Conservation (phyloP, 2,329 filamentous ascomycete species). For the Remersonia thermophila region DNA sequence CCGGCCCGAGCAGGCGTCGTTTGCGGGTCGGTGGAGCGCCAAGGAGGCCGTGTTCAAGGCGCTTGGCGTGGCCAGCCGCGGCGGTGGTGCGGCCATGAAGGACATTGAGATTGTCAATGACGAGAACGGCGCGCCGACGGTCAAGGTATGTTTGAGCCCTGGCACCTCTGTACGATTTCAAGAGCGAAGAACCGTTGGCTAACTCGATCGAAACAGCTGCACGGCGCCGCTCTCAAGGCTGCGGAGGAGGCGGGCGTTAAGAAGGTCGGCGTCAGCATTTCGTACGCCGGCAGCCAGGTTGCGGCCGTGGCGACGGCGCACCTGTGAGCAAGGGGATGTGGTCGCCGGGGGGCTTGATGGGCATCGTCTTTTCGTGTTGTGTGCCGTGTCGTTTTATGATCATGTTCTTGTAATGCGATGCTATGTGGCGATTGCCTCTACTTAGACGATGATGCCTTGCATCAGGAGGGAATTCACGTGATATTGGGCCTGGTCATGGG, state of each 20-base stretch:
- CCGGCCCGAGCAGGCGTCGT: slow-evolving; percentile 72
- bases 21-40: slow-evolving; percentile 89
- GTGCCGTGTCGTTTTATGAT: neutral
- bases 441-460: too few relatives aligned
- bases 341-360: slow-evolving; percentile 1
- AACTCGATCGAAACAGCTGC: slow-evolving; percentile 65
- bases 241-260: slow-evolving; percentile 83
- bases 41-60: slow-evolving; percentile 99
- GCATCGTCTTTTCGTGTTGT: neutral
- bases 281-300: slow-evolving; percentile 86
- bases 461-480: too few relatives aligned
- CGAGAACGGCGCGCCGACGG: slow-evolving; percentile 68
- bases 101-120: slow-evolving; percentile 88
- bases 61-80: slow-evolving; percentile 73
- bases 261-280: slow-evolving; percentile 84
- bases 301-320: slow-evolving; percentile 85
- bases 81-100: slow-evolving; percentile 78
- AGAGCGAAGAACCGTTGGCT: neutral
- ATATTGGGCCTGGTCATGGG: too few relatives aligned
- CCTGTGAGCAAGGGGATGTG: slow-evolving; percentile 31
- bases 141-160: slow-evolving; percentile 67
- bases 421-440: too few relatives aligned
- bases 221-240: slow-evolving; percentile 69
- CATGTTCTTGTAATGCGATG: too few relatives aligned
- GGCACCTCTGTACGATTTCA: neutral